These are phyloP conservation scores for Saccharomycopsis schoenii DNA, from an alignment of 805 yeast species.

Conservation along the genomic window DNA sequence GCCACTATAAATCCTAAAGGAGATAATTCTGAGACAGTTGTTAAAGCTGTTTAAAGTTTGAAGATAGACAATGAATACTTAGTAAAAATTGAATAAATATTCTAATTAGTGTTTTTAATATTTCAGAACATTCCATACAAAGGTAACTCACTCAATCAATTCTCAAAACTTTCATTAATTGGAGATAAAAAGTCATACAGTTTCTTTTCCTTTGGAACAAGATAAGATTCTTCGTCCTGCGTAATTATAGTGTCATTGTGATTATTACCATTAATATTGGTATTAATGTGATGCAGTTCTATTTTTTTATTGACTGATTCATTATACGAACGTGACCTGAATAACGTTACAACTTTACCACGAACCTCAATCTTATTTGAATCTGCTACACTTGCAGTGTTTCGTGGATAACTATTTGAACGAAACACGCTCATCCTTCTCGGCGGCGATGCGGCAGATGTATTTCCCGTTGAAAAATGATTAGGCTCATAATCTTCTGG, in stretches of 20 bases:
- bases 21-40: too few relatives aligned
- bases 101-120: too few relatives aligned
- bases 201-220: background rate
- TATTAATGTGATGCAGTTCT: background rate
- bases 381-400: background rate
- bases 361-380: conserved; percentile 3
- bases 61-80: too few relatives aligned
- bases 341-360: conserved; percentile 13
- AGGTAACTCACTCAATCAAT: background rate
- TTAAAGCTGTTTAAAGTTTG: too few relatives aligned
- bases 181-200: conserved; percentile 11
- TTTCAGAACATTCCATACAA: background rate
- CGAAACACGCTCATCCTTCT: conserved; percentile 7
- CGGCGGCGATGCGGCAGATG: background rate
- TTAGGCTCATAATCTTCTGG: conserved; percentile 30
- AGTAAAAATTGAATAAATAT: too few relatives aligned
- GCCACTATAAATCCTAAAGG: too few relatives aligned
- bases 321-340: background rate
- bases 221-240: background rate
- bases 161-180: conserved; percentile 10
- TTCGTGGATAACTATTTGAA: conserved; percentile 18
- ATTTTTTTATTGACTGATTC: background rate
- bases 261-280: background rate
- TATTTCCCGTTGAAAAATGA: background rate
- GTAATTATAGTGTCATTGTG: background rate